These are phyloP conservation scores for Cetradonia linearis DNA, from an alignment of 495 filamentous ascomycete species.

Conservation along the genomic window DNA sequence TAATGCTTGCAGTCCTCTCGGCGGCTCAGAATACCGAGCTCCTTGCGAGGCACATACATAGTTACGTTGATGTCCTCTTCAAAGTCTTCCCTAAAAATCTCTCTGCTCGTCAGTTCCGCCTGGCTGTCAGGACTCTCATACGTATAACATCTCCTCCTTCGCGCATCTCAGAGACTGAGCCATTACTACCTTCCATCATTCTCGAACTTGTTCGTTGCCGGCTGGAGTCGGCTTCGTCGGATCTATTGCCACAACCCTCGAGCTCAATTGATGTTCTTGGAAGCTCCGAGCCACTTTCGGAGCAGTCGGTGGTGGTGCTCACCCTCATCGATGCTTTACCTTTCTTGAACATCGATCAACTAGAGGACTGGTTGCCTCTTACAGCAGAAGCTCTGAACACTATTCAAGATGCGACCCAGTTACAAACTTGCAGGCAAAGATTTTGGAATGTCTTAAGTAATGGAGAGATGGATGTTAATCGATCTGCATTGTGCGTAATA, in stretches of 20 bases:
- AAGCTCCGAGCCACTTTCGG: conserved; percentile 44
- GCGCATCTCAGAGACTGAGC: conserved; percentile 57
- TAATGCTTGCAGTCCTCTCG: conserved; percentile 72
- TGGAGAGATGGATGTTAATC: conserved; percentile 88
- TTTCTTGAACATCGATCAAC: conserved; percentile 53
- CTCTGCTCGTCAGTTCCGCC: conserved; percentile 79
- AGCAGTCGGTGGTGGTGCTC: conserved; percentile 69
- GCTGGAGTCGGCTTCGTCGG: conserved; percentile 45
- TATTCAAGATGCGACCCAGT: conserved; percentile 51
- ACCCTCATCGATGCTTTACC: conserved; percentile 77
- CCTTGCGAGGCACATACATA: conserved; percentile 63
- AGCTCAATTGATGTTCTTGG: conserved; percentile 25
- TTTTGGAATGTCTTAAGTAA: conserved; percentile 78
- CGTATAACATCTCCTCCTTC: conserved; percentile 78
- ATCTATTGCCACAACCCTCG: conserved; percentile 34
- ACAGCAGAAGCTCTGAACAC: conserved; percentile 56
- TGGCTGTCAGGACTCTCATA: conserved; percentile 85
- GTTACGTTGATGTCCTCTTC: conserved; percentile 80
- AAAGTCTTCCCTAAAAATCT: conserved; percentile 76
- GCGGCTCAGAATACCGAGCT: conserved; percentile 65
- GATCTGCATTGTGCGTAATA: conserved; percentile 65
- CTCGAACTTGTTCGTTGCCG: conserved; percentile 72
- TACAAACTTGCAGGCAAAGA: conserved; percentile 54
- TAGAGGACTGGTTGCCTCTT: conserved; percentile 70
- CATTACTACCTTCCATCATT: conserved; percentile 63